These are phyloP conservation scores for Talaromyces verruculosus DNA, from an alignment of 2,329 filamentous ascomycete genomes.

Conservation along the genomic window DNA sequence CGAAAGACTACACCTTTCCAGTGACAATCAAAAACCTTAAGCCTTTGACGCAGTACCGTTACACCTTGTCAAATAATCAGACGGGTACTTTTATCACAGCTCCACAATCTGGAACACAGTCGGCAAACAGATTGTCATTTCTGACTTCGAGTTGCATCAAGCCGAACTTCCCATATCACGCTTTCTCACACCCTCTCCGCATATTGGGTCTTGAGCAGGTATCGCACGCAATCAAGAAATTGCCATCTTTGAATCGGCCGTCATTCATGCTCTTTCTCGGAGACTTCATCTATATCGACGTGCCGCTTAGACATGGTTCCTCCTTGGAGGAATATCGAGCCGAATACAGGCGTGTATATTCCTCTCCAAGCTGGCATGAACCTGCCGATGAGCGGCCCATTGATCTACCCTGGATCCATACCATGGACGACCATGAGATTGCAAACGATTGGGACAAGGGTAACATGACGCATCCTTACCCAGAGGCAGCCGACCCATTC, in stretches of 20 bases:
- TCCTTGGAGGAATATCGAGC: conserved; percentile 75
- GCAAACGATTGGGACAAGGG: conserved; percentile 81
- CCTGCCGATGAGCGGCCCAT: conserved; percentile 63
- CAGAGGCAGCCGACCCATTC: conserved; percentile 79
- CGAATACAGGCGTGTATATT: conserved; percentile 94
- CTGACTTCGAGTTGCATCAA: conserved; percentile 91
- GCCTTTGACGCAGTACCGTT: conserved; percentile 76
- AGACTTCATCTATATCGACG: conserved; percentile 62
- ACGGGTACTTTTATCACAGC: conserved; percentile 78
- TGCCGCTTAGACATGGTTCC: conserved; percentile 75
- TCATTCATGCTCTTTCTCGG: conserved; percentile 62
- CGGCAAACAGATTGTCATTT: conserved; percentile 78
- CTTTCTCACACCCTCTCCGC: conserved; percentile 75
- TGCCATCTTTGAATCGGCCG: conserved; percentile 57
- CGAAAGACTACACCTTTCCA: conserved; percentile 78
- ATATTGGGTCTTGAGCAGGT: conserved; percentile 79
- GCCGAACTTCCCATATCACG: conserved; percentile 83
- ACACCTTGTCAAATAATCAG: conserved; percentile 82
- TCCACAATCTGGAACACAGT: conserved; percentile 64
- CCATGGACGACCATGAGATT: conserved; percentile 95
- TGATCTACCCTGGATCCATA: conserved; percentile 89
- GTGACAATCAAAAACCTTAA: conserved; percentile 66
- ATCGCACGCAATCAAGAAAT: conserved; percentile 66
- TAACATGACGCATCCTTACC: conserved; percentile 77
- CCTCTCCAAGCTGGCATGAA: conserved; percentile 81